A percentile compares a stretch with the other conserved stretches of the same genome.
phyloP scores from a whole-genome alignment of 2,329 filamentous ascomycete species.

The Parascedosporium putredinis region DNA sequence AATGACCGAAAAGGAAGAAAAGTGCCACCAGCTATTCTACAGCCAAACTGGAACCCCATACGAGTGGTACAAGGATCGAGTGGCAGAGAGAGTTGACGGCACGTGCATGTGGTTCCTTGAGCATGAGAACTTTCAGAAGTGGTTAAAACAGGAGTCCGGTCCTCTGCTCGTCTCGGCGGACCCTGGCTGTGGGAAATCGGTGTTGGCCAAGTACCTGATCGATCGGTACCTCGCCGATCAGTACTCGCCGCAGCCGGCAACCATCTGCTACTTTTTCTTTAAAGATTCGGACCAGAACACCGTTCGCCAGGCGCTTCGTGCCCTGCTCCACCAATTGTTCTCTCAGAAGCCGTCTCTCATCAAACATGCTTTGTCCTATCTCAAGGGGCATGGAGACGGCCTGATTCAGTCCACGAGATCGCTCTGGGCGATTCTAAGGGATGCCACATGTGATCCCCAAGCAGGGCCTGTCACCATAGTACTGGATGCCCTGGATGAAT shows the following conservation, averaged over 20 bases:
- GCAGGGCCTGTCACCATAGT: conserved; percentile 22
- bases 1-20: neutral
- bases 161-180: conserved; percentile 26
- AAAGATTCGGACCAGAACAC: conserved; percentile 27
- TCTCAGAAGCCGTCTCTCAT: conserved; percentile 19
- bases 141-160: conserved; percentile 18
- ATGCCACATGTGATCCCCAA: conserved; percentile 15
- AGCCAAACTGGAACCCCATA: conserved; percentile 17
- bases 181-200: conserved; percentile 29
- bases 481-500: conserved; percentile 31
- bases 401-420: conserved; percentile 15
- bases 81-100: conserved; percentile 15
- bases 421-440: conserved; percentile 24
- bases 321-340: conserved; percentile 26
- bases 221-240: conserved; percentile 17
- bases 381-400: conserved; percentile 15
- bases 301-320: conserved; percentile 24
- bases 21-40: conserved; percentile 13
- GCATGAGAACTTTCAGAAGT: conserved; percentile 19
- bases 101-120: conserved; percentile 24
- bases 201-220: conserved; percentile 23
- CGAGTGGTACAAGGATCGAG: conserved; percentile 20
- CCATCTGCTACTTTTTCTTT: conserved; percentile 33
- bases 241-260: conserved; percentile 8
- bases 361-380: conserved; percentile 20